Percentiles rank a stretch among this genome's conserved stretches.
Conservation (phyloP, 352 stramenopile species). For the Globisporangium canariense region DNA sequence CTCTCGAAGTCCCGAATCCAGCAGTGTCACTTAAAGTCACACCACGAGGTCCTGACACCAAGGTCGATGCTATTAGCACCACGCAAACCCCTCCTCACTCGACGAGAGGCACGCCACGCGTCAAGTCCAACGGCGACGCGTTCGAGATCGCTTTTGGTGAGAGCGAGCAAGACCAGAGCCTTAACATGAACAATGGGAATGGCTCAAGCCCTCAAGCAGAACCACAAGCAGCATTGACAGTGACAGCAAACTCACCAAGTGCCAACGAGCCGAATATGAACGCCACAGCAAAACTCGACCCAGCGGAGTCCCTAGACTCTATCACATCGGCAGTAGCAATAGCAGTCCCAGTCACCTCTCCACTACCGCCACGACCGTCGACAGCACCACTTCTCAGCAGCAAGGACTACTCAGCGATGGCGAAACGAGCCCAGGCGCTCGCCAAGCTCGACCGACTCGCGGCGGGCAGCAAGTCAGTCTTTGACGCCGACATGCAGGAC, state of each 20-base stretch:
- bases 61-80: neutral
- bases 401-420: slow-evolving; percentile 33
- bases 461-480: slow-evolving; percentile 57
- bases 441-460: slow-evolving; percentile 58
- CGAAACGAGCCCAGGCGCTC: slow-evolving; percentile 33
- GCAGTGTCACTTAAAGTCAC: neutral
- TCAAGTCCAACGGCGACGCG: slow-evolving; percentile 2
- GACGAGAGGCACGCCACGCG: neutral
- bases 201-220: neutral
- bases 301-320: neutral
- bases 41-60: neutral
- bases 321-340: neutral
- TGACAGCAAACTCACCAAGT: neutral
- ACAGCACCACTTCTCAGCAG: slow-evolving; percentile 6
- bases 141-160: slow-evolving; percentile 16
- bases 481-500: slow-evolving; percentile 60
- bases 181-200: neutral
- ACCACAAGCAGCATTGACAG: neutral
- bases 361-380: neutral
- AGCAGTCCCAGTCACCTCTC: too few species aligned
- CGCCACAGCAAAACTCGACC: neutral
- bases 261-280: neutral
- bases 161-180: slow-evolving; percentile 11
- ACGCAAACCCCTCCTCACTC: neutral
- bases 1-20: neutral